Evolutionary conservation across 106 monocot genomes (phyloP).

Genomic region (Apostasia shenzhenica): DNA sequence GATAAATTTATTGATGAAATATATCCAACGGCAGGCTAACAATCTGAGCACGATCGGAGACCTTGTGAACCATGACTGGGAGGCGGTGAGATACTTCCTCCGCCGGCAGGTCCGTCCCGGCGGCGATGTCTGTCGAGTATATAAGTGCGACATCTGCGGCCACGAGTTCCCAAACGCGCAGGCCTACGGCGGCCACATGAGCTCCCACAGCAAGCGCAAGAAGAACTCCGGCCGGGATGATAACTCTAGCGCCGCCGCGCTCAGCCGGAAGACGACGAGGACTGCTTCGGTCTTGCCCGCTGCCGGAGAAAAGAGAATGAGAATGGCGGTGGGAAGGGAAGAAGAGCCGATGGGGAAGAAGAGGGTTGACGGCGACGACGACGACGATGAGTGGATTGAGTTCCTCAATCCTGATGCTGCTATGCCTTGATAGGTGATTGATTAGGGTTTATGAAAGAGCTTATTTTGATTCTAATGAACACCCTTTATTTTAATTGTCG

Average conservation of each 20-base stretch:
- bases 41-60: background rate
- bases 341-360: background rate
- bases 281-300: too few species aligned
- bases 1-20: too few species aligned
- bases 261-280: background rate
- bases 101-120: slow-evolving; percentile 9
- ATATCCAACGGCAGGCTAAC: too few species aligned
- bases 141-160: slow-evolving; percentile 16
- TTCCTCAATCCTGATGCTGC: background rate
- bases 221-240: background rate
- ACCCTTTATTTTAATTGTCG: too few species aligned
- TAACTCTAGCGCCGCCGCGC: too few species aligned
- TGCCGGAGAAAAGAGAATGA: too few species aligned
- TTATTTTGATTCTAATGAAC: too few species aligned
- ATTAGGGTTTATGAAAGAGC: too few species aligned
- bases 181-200: slow-evolving; percentile 34
- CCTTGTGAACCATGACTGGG: slow-evolving; percentile 7
- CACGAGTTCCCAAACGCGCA: slow-evolving; percentile 28
- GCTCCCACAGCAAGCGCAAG: slow-evolving; percentile 23
- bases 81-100: slow-evolving; percentile 11
- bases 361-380: background rate
- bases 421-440: too few species aligned
- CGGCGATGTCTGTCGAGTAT: slow-evolving; percentile 9
- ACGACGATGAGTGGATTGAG: background rate
- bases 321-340: background rate